These are phyloP conservation scores for Termitomyces sp. DNA, from an alignment of 768 basidiomycete genomes.

Conservation along the genomic window DNA sequence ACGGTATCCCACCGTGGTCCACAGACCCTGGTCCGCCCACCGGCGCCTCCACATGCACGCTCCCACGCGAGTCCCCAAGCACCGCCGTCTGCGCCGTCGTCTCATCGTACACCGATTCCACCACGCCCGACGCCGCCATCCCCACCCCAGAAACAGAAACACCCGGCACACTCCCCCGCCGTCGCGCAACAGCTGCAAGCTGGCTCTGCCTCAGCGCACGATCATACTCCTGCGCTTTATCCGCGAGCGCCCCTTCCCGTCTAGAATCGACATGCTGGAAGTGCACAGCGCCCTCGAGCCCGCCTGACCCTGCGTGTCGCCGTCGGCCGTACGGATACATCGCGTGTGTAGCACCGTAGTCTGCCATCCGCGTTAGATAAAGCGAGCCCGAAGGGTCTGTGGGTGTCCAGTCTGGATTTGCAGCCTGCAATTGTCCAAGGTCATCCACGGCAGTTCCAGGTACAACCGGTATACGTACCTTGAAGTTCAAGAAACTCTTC, in stretches of 20 bases:
- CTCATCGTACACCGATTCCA: slow-evolving; percentile 44
- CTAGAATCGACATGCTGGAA: slow-evolving; percentile 24
- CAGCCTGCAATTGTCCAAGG: slow-evolving; percentile 48
- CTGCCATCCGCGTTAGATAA: slow-evolving; percentile 81
- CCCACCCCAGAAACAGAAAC: slow-evolving; percentile 37
- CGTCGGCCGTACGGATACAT: slow-evolving; percentile 26
- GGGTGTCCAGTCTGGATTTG: slow-evolving; percentile 95
- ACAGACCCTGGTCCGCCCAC: neutral
- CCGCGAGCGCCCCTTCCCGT: slow-evolving; percentile 33
- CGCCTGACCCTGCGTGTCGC: slow-evolving; percentile 18
- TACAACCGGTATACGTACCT: slow-evolving; percentile 32
- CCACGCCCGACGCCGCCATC: slow-evolving; percentile 44
- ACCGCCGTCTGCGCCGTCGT: slow-evolving; percentile 66
- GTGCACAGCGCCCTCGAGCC: slow-evolving; percentile 23
- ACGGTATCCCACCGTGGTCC: slow-evolving; percentile 21
- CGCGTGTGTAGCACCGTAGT: slow-evolving; percentile 50
- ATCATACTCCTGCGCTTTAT: slow-evolving; percentile 71
- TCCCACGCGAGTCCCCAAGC: slow-evolving; percentile 72
- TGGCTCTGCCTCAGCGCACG: slow-evolving; percentile 70
- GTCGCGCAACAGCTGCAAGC: slow-evolving; percentile 43
- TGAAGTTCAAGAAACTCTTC: slow-evolving; percentile 94
- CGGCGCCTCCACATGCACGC: slow-evolving; percentile 22
- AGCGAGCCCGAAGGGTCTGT: slow-evolving; percentile 87
- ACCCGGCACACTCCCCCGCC: slow-evolving; percentile 37
- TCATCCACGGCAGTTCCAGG: too few relatives aligned